phyloP scores from a whole-genome alignment of 306 rosid genomes.

The Carpinus fangiana region DNA sequence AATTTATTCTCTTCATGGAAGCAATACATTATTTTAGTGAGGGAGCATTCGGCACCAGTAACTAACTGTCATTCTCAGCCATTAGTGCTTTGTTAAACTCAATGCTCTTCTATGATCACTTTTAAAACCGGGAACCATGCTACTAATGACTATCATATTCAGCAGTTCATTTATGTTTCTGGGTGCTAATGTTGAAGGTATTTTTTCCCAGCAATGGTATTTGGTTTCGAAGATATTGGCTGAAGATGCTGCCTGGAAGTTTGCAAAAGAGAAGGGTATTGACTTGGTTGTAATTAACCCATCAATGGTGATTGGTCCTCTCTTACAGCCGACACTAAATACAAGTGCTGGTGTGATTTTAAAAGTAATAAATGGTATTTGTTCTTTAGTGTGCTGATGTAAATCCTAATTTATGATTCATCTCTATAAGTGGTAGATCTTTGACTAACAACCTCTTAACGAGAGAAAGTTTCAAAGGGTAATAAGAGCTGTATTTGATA shows the following conservation, averaged over 20 bases:
- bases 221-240: slow-evolving; percentile 77
- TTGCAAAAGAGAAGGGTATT: slow-evolving; percentile 63
- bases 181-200: neutral
- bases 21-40: neutral
- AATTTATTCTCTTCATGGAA: neutral
- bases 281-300: slow-evolving; percentile 78
- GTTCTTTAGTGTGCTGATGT: neutral
- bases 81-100: no score
- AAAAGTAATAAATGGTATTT: slow-evolving; percentile 59
- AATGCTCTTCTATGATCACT: neutral
- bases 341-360: slow-evolving; percentile 50
- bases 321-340: slow-evolving; percentile 72
- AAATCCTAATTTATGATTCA: neutral
- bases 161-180: neutral
- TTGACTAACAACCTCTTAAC: neutral
- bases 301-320: slow-evolving; percentile 71
- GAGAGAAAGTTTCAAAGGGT: neutral
- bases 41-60: neutral
- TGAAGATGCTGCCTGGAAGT: slow-evolving; percentile 90
- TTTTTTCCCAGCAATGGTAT: slow-evolving; percentile 64
- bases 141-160: neutral
- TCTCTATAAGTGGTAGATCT: neutral
- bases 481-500: neutral
- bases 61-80: neutral
- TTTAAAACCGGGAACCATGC: neutral